Evolutionary conservation across 73 alveolate genomes (phyloP).

Genomic region (Tetrahymena borealis): DNA sequence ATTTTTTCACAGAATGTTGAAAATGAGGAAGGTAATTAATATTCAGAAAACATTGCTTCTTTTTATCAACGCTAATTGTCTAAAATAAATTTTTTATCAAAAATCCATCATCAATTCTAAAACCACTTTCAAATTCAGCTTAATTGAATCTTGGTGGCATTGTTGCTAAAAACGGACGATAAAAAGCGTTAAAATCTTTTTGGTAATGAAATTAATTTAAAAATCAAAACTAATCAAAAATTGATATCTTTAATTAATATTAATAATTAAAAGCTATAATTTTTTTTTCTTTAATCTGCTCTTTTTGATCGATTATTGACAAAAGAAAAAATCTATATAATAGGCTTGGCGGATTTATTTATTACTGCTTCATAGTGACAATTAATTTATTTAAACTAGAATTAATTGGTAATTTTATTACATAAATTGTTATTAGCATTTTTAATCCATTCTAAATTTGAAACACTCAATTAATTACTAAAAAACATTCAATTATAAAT

Average conservation of each 20-base stretch:
- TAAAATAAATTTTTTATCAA: not conserved
- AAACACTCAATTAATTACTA: not conserved
- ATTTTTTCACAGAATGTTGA: not conserved
- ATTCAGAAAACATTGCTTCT: not conserved
- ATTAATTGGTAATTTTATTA: no score
- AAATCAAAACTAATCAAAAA: not conserved
- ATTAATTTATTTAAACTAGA: no score
- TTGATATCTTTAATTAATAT: no score
- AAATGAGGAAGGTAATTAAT: not conserved
- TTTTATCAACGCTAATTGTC: not conserved
- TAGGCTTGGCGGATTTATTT: no score
- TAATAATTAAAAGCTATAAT: no score
- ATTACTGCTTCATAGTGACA: no score
- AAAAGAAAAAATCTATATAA: no score
- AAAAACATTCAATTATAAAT: not conserved
- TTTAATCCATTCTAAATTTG: no score
- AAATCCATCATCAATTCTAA: not conserved
- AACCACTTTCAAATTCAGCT: not conserved
- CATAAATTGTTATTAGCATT: no score
- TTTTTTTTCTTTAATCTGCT: no score
- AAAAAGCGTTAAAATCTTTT: not conserved
- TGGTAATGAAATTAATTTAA: not conserved
- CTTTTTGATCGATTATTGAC: no score
- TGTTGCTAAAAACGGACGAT: not conserved
- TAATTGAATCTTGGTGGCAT: not conserved